These are phyloP conservation scores for Penicillium sp. DNA, from an alignment of 2,329 filamentous ascomycete genomes.

Conservation along the genomic window DNA sequence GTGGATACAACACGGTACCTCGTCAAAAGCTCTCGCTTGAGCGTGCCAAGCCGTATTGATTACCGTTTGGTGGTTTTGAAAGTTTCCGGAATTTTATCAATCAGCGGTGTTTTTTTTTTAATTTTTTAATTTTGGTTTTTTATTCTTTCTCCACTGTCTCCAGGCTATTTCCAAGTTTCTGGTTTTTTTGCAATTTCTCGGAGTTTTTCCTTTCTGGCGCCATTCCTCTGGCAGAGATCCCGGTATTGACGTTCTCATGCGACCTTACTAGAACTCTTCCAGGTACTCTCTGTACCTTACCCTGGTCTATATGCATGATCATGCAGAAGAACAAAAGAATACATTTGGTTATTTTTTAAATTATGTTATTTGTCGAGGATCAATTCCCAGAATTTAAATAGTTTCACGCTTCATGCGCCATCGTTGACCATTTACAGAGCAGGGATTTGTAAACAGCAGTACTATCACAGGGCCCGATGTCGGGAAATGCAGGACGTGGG, in stretches of 20 bases:
- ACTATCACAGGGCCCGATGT: constrained; percentile 9
- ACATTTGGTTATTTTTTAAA: background rate
- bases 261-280: background rate
- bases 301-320: background rate
- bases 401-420: constrained; percentile 4
- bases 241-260: background rate
- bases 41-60: constrained; percentile 12
- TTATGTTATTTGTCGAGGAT: background rate
- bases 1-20: constrained; percentile 11
- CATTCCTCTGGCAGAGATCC: background rate
- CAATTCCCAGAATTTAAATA: background rate
- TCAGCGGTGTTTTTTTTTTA: constrained; percentile 13
- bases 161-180: no score
- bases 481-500: constrained; percentile 1
- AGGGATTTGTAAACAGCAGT: background rate
- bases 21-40: constrained; percentile 7
- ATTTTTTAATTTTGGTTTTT: no score
- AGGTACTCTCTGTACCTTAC: background rate
- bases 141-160: no score
- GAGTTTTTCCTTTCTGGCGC: background rate
- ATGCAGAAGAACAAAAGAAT: background rate
- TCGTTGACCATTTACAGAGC: background rate
- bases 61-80: background rate
- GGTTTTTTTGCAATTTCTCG: no score
- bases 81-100: constrained; percentile 20